Evolutionary conservation across 257 asterid species (phyloP), one percentile per base, ranked within the genome.

Genomic region (Solanum pimpinellifolium): DNA sequence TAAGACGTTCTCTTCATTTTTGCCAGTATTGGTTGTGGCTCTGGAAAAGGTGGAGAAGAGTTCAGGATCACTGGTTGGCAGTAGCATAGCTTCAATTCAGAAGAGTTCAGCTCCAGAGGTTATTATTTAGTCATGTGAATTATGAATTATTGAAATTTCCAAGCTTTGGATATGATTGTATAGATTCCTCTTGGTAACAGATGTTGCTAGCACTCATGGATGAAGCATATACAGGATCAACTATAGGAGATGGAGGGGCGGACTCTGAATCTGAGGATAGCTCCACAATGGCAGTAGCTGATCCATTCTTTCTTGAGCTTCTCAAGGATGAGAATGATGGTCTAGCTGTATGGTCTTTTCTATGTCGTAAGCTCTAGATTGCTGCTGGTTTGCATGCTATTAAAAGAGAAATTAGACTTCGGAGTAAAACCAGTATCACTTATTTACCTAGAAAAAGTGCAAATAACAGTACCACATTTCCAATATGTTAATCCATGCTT

Each of bases 281-380:
- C 91, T 90, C 91, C 90, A 93, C 98, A 27, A 93, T 93, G 89
- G 93, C 96, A 84, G 96, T 87, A 68, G 95, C 93, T 87, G 98
- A 96, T 87, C 94, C 98, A 49, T 89, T 94, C 86, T 96, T 96
- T 90, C 98, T 96, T 86, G 99, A 96, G 91, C 96, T 96, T 87
- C 99, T 96, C 91, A 95, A 95, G 95, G 98, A 96, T 90, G 99
- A 96, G 91, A 96, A 96, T 88, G 99, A 96, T 86, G 99, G 99
- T 83, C 98, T 96, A 86, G 92, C 98, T 87, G 98, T 96, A 93
- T 85, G 99, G 86, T 89, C 90, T 88, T 87, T 88, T 91, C 90
- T 81, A 29, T 89, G 39, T 86, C 21, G 46, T 37, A 73, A 69
- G 31, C 87, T 73, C 74, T 70, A 47, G 65, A 60, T 49, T 82